Evolutionary conservation across 2,329 filamentous ascomycete species (phyloP).

Genomic region (Ampelomyces quisqualis): DNA sequence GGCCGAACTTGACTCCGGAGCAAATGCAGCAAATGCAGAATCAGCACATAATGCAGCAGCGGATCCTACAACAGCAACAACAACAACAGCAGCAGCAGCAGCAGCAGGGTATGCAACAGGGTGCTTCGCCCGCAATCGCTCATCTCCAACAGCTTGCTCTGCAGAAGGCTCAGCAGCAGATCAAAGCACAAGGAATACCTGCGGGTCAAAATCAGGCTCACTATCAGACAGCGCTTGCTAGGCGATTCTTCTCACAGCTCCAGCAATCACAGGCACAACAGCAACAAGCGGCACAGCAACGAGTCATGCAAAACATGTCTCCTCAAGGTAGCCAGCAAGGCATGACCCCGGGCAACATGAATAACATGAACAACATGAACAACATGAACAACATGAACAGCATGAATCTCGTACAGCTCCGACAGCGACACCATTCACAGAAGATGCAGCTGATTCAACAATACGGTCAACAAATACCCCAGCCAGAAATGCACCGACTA

Average conservation of each 20-base stretch:
- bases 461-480: slow-evolving; percentile 29
- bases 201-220: slow-evolving; percentile 26
- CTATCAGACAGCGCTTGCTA: slow-evolving; percentile 21
- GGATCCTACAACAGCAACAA: slow-evolving; percentile 28
- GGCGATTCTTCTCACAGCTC: slow-evolving; percentile 18
- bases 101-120: slow-evolving; percentile 13
- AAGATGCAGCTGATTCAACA: slow-evolving; percentile 28
- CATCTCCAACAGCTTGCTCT: slow-evolving; percentile 34
- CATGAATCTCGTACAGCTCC: slow-evolving; percentile 32
- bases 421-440: slow-evolving; percentile 23
- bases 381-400: slow-evolving; percentile 33
- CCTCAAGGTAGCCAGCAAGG: slow-evolving; percentile 24
- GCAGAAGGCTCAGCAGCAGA: slow-evolving; percentile 35
- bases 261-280: slow-evolving; percentile 28
- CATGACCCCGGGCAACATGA: slow-evolving; percentile 30
- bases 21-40: slow-evolving; percentile 34
- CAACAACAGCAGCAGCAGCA: slow-evolving; percentile 37
- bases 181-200: slow-evolving; percentile 37
- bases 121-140: slow-evolving; percentile 22
- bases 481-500: slow-evolving; percentile 27
- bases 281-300: slow-evolving; percentile 25
- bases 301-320: slow-evolving; percentile 34
- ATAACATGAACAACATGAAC: slow-evolving; percentile 25
- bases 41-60: slow-evolving; percentile 28
- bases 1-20: slow-evolving; percentile 39